Conservation (phyloP, 1,284 basidiomycete genomes). For the Coriolopsis trogii region DNA sequence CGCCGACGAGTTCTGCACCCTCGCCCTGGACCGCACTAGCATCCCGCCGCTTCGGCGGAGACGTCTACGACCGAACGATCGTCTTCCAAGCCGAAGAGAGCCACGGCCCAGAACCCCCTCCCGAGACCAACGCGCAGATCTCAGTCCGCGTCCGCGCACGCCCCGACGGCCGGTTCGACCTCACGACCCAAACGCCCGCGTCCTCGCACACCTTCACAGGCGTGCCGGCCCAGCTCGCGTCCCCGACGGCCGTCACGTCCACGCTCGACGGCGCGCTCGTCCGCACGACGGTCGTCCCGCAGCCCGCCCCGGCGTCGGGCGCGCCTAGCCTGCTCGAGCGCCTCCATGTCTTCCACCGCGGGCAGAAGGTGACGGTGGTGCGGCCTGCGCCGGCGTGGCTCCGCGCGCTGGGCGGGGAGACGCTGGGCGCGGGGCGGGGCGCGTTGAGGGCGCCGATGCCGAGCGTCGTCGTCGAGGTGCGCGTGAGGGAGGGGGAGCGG, state of each 20-base stretch:
- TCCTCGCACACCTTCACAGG: slow-evolving; percentile 45
- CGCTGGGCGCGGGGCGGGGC: slow-evolving; percentile 50
- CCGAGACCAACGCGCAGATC: slow-evolving; percentile 39
- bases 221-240: slow-evolving; percentile 56
- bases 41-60: slow-evolving; percentile 78
- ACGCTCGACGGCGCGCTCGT: slow-evolving; percentile 50
- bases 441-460: slow-evolving; percentile 85
- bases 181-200: slow-evolving; percentile 47
- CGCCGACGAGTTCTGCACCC: too few species aligned
- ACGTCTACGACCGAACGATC: slow-evolving; percentile 63
- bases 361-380: slow-evolving; percentile 60
- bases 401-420: slow-evolving; percentile 59
- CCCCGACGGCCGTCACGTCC: slow-evolving; percentile 51
- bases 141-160: slow-evolving; percentile 51
- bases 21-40: slow-evolving; percentile 73
- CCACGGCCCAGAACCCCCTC: too few species aligned
- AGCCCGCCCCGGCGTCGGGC: slow-evolving; percentile 54
- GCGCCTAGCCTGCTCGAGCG: slow-evolving; percentile 62
- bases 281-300: slow-evolving; percentile 74
- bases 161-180: slow-evolving; percentile 51
- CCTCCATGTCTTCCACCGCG: slow-evolving; percentile 68
- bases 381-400: slow-evolving; percentile 71
- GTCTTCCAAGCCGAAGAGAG: slow-evolving; percentile 57
- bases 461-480: slow-evolving; percentile 85
- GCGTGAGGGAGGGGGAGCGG: slow-evolving; percentile 72